These are phyloP conservation scores for Retiboletus flavoniger DNA, from an alignment of 1,284 basidiomycete genomes.

Conservation along the genomic window DNA sequence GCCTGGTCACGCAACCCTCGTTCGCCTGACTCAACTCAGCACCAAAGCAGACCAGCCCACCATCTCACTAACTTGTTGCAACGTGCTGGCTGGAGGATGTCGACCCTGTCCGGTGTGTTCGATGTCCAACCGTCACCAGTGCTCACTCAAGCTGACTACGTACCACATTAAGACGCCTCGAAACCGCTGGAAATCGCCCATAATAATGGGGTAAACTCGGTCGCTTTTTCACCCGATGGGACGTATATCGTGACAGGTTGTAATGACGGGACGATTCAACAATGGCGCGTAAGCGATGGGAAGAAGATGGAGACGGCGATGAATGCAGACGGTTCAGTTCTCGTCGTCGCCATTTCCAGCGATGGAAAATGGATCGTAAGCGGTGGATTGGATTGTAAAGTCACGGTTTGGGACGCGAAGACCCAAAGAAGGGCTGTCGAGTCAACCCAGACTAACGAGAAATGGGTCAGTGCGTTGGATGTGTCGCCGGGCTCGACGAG, in stretches of 20 bases:
- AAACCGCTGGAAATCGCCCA: slow-evolving; percentile 13
- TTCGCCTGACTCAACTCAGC: background rate
- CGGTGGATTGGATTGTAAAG: slow-evolving; percentile 11
- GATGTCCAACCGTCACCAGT: background rate
- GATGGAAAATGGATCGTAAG: slow-evolving; percentile 22
- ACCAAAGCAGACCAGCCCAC: background rate
- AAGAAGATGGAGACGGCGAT: slow-evolving; percentile 13
- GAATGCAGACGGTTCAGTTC: slow-evolving; percentile 6
- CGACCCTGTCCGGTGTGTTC: slow-evolving; percentile 2
- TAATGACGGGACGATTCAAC: slow-evolving; percentile 17
- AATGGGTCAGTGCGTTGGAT: slow-evolving; percentile 17
- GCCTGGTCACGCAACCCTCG: background rate
- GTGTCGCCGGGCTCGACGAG: slow-evolving; percentile 19
- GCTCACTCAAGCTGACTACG: background rate
- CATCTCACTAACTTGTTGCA: background rate
- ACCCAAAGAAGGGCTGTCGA: slow-evolving; percentile 11
- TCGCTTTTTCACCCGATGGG: slow-evolving; percentile 21
- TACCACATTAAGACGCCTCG: slow-evolving; percentile 1
- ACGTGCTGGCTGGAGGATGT: slow-evolving; percentile 4
- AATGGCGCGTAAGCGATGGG: slow-evolving; percentile 16
- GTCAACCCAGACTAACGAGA: background rate
- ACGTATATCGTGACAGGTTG: slow-evolving; percentile 16
- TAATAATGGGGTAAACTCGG: slow-evolving; percentile 8
- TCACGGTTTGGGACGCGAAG: slow-evolving; percentile 19
- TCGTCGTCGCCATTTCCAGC: slow-evolving; percentile 16